Evolutionary conservation across 192 early-diverging fungal genomes (phyloP).

Genomic region (Coemansia sp.): DNA sequence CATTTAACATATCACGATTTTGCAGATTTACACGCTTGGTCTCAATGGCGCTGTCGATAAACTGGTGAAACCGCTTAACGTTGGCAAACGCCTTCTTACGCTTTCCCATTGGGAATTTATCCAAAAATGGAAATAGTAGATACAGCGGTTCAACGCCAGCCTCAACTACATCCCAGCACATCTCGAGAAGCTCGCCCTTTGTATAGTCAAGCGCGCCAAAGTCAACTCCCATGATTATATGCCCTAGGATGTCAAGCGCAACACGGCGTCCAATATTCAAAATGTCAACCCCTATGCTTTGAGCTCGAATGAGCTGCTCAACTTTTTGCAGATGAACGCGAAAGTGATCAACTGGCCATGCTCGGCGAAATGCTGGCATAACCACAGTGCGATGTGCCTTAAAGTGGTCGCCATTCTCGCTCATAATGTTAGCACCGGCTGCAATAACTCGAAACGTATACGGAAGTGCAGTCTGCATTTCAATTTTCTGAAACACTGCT

Average conservation of each 20-base stretch:
- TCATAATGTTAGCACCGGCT: constrained; percentile 34
- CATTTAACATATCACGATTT: constrained; percentile 26
- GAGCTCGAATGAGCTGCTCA: constrained; percentile 20
- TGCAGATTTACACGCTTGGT: constrained; percentile 25
- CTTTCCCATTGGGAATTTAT: constrained; percentile 43
- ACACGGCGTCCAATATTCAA: constrained; percentile 32
- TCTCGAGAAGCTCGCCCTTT: constrained; percentile 40
- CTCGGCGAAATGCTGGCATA: constrained; percentile 50
- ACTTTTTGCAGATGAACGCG: constrained; percentile 30
- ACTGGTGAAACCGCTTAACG: constrained; percentile 31
- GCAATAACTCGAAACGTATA: constrained; percentile 34
- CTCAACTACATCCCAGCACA: constrained; percentile 52
- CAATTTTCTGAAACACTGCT: constrained; percentile 37
- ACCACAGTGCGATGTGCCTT: constrained; percentile 48
- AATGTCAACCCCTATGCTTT: constrained; percentile 17
- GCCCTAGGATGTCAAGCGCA: constrained; percentile 46
- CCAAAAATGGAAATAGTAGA: constrained; percentile 53
- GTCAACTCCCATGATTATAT: constrained; percentile 50
- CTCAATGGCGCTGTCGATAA: constrained; percentile 50
- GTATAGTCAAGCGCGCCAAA: constrained; percentile 48
- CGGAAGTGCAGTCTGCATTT: constrained; percentile 35
- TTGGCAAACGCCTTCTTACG: constrained; percentile 41
- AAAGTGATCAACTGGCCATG: constrained; percentile 41
- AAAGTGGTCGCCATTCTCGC: constrained; percentile 42
- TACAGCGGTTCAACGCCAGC: constrained; percentile 48